Base-by-base conservation (phyloP, 768 basidiomycete genomes). In the Mycena filopes region DNA sequence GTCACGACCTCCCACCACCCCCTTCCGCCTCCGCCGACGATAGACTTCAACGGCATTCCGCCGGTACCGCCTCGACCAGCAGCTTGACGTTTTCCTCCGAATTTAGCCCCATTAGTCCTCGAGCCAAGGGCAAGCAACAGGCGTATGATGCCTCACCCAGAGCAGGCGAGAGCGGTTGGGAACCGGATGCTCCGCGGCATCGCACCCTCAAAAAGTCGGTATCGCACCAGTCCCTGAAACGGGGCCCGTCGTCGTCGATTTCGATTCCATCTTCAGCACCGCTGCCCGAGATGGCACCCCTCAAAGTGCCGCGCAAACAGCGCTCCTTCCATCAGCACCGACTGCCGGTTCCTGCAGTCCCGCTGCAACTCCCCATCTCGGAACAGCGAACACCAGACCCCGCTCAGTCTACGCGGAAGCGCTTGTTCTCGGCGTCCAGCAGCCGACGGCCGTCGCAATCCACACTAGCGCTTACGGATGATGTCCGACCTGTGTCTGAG, bases 391-490 rank as follows among this genome's bases (percentile, higher is more conserved):
- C 74, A 43, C 65, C 76, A 33, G 70, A 67, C 41, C 69, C 77
- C 41, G 65, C 73, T 16, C 56, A 63, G 26, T 61, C 73, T 20
- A 70, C 75, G 20, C 76, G 88, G 56, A 87, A 84, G 70, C 84
- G 90, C n/a, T 74, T 92, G 15, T 91, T 91, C 70, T 91, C 90
- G 20, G 81, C 83, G 40, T 83, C 87, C 9, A 86, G 83, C 69
- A 66, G 76, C 46, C 79, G 84, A 61, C 80, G 86, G 63, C 85
- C 86, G 21, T 87, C 86, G 13, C 79, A 81, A 36, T 70, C 77
- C 25, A 74, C 76, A 15, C 65, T 68, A 1, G 66, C 77, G 13
- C 60, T 75, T 9, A 85, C 87, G 51, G 87, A 90, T 53, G 89
- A 90, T 73, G 72, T 71, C 25, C 83, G 81, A 21, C 89, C 68